A percentile compares a stretch with the other conserved stretches of the same genome.
These are phyloP conservation scores for Rubia balearica DNA, from an alignment of 305 asterid species.

Conservation along the genomic window DNA sequence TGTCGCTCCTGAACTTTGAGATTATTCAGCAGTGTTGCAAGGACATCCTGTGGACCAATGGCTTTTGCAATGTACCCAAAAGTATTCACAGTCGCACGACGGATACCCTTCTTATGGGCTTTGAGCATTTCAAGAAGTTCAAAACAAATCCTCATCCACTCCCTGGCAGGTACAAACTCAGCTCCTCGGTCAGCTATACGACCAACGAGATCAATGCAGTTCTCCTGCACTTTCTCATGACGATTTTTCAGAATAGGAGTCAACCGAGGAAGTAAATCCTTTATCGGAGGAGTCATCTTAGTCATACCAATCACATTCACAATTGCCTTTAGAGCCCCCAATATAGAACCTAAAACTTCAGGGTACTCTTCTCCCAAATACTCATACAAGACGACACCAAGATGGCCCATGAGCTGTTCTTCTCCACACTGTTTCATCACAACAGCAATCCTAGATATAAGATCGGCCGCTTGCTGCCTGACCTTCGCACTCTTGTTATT, in stretches of 20 bases:
- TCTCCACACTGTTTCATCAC: conserved; percentile 94
- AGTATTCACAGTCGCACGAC: conserved; percentile 90
- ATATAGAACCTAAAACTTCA: conserved; percentile 85
- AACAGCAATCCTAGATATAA: conserved; percentile 83
- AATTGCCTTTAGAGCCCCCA: conserved; percentile 90
- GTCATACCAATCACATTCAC: conserved; percentile 98
- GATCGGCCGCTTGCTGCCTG: conserved; percentile 93
- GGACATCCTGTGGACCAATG: conserved; percentile 94
- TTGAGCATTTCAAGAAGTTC: conserved; percentile 98
- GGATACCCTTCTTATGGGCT: conserved; percentile 96
- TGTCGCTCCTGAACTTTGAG: conserved; percentile 97
- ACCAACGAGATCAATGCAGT: conserved; percentile 92
- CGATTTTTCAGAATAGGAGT: conserved; percentile 92
- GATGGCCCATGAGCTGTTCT: conserved; percentile 94
- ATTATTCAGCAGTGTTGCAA: conserved; percentile 80
- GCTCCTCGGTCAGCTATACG: conserved; percentile 96
- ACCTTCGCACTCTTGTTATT: conserved; percentile 94
- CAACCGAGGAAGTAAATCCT: conserved; percentile 86
- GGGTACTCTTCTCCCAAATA: conserved; percentile 94
- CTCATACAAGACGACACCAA: conserved; percentile 85
- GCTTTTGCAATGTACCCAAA: conserved; percentile 96
- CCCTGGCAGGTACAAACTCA: conserved; percentile 92
- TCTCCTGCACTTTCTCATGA: conserved; percentile 94
- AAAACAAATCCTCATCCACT: conserved; percentile 96
- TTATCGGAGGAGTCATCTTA: conserved; percentile 95